Percentiles rank a stretch among this genome's conserved stretches.
Evolutionary conservation across 2,329 filamentous ascomycete genomes (phyloP).

Genomic region (Fusarium sarcochroum): DNA sequence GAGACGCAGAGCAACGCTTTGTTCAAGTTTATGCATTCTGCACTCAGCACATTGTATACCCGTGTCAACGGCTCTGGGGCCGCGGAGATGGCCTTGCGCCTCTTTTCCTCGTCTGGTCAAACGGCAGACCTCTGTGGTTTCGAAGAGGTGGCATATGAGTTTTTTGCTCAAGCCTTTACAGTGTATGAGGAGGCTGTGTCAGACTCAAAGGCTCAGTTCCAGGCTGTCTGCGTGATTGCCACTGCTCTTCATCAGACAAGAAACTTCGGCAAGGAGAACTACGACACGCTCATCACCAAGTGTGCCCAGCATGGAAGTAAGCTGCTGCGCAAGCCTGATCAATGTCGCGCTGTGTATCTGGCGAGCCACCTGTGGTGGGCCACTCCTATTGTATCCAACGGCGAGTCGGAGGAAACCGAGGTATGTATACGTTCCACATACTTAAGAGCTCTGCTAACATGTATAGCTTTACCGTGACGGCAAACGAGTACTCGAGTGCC

Average conservation of each 20-base stretch:
- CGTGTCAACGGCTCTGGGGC: slow-evolving; percentile 83
- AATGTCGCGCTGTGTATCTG: slow-evolving; percentile 95
- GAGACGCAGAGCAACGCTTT: slow-evolving; percentile 78
- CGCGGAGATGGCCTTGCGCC: slow-evolving; percentile 87
- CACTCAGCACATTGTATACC: slow-evolving; percentile 87
- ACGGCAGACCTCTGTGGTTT: slow-evolving; percentile 92
- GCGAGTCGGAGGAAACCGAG: slow-evolving; percentile 84
- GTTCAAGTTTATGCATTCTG: slow-evolving; percentile 95
- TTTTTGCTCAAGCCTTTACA: slow-evolving; percentile 97
- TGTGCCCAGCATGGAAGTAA: slow-evolving; percentile 97
- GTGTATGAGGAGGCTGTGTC: slow-evolving; percentile 97
- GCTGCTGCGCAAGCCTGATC: slow-evolving; percentile 95
- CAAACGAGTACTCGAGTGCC: slow-evolving; percentile 94
- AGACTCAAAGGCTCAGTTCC: slow-evolving; percentile 96
- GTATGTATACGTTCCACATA: slow-evolving; percentile 65
- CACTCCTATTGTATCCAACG: slow-evolving; percentile 81
- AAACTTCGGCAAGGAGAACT: slow-evolving; percentile 96
- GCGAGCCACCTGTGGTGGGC: slow-evolving; percentile 99
- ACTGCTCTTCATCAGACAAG: slow-evolving; percentile 89
- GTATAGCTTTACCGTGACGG: slow-evolving; percentile 94
- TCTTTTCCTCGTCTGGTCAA: slow-evolving; percentile 94
- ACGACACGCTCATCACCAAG: slow-evolving; percentile 98
- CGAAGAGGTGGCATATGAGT: slow-evolving; percentile 97
- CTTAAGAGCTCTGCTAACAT: slow-evolving; percentile 36
- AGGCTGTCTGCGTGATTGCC: slow-evolving; percentile 95